These are phyloP conservation scores for Deinandra increscens DNA, from an alignment of 129 eudicot species.

Conservation along the genomic window DNA sequence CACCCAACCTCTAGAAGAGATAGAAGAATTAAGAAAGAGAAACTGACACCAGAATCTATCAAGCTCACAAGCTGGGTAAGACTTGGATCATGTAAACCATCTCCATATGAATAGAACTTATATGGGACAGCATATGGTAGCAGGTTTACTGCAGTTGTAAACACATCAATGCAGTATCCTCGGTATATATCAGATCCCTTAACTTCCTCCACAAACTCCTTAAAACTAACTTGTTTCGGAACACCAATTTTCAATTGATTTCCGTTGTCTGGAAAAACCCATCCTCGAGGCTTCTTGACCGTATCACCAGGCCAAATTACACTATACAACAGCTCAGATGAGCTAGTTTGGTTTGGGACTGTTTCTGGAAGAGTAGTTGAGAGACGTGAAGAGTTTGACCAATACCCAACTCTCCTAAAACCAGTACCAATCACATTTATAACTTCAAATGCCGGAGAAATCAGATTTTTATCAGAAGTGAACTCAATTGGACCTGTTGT, in stretches of 20 bases:
- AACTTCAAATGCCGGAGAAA: slow-evolving; percentile 65
- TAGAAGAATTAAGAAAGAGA: neutral
- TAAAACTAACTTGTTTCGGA: slow-evolving; percentile 57
- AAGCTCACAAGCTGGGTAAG: slow-evolving; percentile 53
- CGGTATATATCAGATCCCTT: slow-evolving; percentile 43
- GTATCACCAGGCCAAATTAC: slow-evolving; percentile 82
- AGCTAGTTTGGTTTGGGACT: slow-evolving; percentile 37
- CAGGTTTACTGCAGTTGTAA: slow-evolving; percentile 64
- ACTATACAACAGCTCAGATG: slow-evolving; percentile 35
- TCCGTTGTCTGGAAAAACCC: slow-evolving; percentile 85
- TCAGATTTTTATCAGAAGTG: slow-evolving; percentile 43
- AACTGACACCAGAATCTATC: slow-evolving; percentile 59
- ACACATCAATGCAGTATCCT: slow-evolving; percentile 86
- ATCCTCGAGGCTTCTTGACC: slow-evolving; percentile 66
- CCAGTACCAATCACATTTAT: slow-evolving; percentile 82
- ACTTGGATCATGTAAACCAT: slow-evolving; percentile 60
- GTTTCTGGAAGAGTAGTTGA: slow-evolving; percentile 60
- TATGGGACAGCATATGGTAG: slow-evolving; percentile 78
- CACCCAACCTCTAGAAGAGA: neutral
- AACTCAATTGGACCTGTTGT: slow-evolving; percentile 58
- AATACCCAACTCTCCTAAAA: slow-evolving; percentile 52
- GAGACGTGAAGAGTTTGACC: slow-evolving; percentile 72
- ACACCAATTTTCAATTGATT: slow-evolving; percentile 60
- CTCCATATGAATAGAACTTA: slow-evolving; percentile 57
- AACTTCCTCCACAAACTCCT: slow-evolving; percentile 47